Conservation (phyloP, 2,329 filamentous ascomycete genomes). For the Bipolaris gigantea region DNA sequence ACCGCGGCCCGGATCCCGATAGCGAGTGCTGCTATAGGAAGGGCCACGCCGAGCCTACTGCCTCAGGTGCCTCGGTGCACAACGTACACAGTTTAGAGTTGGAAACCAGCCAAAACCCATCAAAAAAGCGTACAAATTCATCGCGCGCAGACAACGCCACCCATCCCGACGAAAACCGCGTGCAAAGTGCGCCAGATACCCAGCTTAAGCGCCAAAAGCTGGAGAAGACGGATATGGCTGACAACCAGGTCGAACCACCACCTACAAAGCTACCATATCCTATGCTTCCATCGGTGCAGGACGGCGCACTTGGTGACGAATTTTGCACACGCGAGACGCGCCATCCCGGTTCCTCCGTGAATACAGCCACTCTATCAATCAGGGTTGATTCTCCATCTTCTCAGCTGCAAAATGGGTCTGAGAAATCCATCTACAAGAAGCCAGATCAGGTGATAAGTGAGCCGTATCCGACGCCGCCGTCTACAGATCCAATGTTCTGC, state of each 20-base stretch:
- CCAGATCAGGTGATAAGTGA: neutral
- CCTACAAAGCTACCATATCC: neutral
- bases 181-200: neutral
- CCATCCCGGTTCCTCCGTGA: neutral
- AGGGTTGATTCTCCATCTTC: neutral
- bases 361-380: neutral
- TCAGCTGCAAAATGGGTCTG: neutral
- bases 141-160: neutral
- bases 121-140: conserved; percentile 16
- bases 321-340: neutral
- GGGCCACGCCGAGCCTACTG: neutral
- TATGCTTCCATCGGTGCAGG: neutral
- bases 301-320: neutral
- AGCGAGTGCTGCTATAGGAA: neutral
- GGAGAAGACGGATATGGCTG: neutral
- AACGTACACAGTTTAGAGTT: neutral
- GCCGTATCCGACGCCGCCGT: neutral
- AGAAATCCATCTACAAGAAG: neutral
- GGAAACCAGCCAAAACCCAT: neutral
- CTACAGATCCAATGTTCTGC: neutral
- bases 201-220: conserved; percentile 6
- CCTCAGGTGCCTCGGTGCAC: neutral
- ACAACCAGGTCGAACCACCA: neutral
- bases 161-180: no score
- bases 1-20: neutral